Evolutionary conservation across 345 rosid genomes (phyloP).

Genomic region (Camelina laxa): DNA sequence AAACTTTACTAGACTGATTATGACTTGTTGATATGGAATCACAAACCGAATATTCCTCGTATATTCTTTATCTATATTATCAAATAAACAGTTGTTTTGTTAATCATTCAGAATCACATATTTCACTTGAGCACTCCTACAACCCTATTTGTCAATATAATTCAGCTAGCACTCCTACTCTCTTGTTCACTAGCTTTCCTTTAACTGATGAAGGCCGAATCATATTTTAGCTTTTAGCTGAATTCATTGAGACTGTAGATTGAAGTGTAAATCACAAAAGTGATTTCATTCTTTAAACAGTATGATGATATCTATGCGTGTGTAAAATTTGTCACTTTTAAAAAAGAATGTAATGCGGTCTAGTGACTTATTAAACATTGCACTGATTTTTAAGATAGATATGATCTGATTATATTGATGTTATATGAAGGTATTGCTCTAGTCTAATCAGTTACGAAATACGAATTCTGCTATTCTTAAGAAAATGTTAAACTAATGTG

Average conservation of each 20-base stretch:
- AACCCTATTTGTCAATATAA: background rate
- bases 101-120: slow-evolving; percentile 31
- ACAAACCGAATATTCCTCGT: slow-evolving; percentile 36
- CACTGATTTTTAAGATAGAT: background rate
- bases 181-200: slow-evolving; percentile 1
- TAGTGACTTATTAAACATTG: background rate
- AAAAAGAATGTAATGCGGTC: background rate
- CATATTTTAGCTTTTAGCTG: background rate
- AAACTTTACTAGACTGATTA: slow-evolving; percentile 14
- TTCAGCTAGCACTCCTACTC: background rate
- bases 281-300: background rate
- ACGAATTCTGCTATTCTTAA: too few species aligned
- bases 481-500: background rate
- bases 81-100: slow-evolving; percentile 14
- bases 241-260: background rate
- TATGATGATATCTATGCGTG: slow-evolving; percentile 2
- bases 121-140: slow-evolving; percentile 14
- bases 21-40: slow-evolving; percentile 14
- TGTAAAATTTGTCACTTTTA: background rate
- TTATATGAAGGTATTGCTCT: background rate
- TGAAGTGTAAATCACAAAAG: background rate
- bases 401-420: background rate
- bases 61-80: slow-evolving; percentile 18
- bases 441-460: too few species aligned
- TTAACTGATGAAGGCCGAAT: background rate